Conservation (phyloP, 768 basidiomycete species). For the Suillus luteus region DNA sequence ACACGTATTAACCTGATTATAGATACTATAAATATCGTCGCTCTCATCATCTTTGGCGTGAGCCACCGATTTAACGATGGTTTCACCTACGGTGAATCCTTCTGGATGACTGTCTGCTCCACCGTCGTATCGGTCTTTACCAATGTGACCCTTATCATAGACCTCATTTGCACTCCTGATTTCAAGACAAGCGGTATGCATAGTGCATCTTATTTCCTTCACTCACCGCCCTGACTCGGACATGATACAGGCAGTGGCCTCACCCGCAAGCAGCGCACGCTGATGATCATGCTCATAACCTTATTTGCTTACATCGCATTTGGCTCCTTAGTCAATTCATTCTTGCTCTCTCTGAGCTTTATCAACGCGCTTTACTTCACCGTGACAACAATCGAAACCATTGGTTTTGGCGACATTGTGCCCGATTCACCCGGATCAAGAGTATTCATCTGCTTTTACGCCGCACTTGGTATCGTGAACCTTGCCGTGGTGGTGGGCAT, state of each 20-base stretch:
- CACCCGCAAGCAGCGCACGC: constrained; percentile 74
- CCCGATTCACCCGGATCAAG: constrained; percentile 53
- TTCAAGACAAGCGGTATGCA: constrained; percentile 60
- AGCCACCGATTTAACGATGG: constrained; percentile 61
- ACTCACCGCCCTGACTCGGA: constrained; percentile 10
- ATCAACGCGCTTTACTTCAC: constrained; percentile 80
- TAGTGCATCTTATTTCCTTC: neutral
- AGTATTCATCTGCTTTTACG: constrained; percentile 61
- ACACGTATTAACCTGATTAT: neutral
- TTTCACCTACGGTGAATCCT: constrained; percentile 69
- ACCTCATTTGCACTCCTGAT: constrained; percentile 58
- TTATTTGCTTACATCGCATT: constrained; percentile 73
- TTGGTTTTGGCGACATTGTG: constrained; percentile 76
- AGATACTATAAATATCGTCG: constrained; percentile 72
- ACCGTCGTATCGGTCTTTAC: constrained; percentile 65
- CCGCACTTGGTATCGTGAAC: constrained; percentile 61
- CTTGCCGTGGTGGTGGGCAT: constrained; percentile 64
- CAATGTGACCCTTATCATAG: constrained; percentile 67
- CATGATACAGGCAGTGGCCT: constrained; percentile 65
- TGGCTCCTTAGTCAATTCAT: constrained; percentile 61
- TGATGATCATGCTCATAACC: constrained; percentile 78
- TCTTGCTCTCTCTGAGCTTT: constrained; percentile 56
- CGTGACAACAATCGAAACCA: constrained; percentile 70
- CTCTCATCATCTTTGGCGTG: constrained; percentile 63
- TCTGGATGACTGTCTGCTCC: constrained; percentile 79